Conservation (phyloP, 1,139 yeast genomes). For the Saccharomyces hybrid region DNA sequence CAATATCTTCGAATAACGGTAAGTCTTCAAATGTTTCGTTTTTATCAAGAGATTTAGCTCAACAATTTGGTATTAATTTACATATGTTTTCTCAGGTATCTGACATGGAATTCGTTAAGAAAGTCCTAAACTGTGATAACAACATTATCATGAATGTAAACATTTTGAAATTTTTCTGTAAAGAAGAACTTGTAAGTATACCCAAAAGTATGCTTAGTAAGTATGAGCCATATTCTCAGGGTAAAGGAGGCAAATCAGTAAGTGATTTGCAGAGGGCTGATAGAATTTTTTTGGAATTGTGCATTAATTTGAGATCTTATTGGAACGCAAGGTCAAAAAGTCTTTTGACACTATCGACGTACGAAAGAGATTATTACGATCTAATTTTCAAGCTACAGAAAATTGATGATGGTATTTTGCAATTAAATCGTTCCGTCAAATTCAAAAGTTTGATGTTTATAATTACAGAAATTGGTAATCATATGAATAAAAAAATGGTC, state of each 20-base stretch:
- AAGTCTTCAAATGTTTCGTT: conserved; percentile 38
- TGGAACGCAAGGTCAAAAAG: conserved; percentile 88
- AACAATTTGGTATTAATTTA: conserved; percentile 85
- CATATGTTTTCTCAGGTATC: conserved; percentile 63
- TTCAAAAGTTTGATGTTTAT: conserved; percentile 64
- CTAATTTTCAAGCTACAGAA: conserved; percentile 53
- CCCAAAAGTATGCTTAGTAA: conserved; percentile 57
- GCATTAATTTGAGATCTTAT: conserved; percentile 68
- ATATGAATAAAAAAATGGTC: conserved; percentile 89
- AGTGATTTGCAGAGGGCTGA: conserved; percentile 71
- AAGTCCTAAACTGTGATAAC: conserved; percentile 63
- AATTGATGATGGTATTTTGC: conserved; percentile 59
- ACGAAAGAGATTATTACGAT: conserved; percentile 67
- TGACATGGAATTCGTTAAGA: conserved; percentile 56
- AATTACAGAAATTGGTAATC: conserved; percentile 81
- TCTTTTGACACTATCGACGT: conserved; percentile 56
- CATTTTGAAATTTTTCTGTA: conserved; percentile 73
- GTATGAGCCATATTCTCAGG: conserved; percentile 64
- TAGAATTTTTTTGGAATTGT: conserved; percentile 65
- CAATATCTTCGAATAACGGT: not conserved
- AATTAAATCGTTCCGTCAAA: conserved; percentile 55
- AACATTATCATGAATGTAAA: conserved; percentile 62
- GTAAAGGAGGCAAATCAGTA: conserved; percentile 52
- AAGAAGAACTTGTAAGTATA: conserved; percentile 65
- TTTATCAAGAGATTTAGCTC: conserved; percentile 73